Evolutionary conservation across 2,329 filamentous ascomycete genomes (phyloP).

Genomic region (Pyrenochaeta sp.): DNA sequence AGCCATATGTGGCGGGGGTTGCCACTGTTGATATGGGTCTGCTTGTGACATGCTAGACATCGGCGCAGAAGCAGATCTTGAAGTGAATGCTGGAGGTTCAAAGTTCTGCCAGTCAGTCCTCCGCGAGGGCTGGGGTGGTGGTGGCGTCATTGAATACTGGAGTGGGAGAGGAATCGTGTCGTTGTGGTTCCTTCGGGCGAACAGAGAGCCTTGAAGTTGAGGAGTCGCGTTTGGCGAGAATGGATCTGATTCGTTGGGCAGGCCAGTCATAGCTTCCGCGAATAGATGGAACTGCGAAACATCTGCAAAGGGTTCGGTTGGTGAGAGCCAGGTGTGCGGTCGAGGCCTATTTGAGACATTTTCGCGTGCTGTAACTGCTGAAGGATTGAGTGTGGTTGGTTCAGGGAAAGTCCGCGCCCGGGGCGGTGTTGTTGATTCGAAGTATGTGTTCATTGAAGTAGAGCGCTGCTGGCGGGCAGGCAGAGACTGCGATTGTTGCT

Average conservation of each 20-base stretch:
- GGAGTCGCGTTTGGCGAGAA: slow-evolving; percentile 42
- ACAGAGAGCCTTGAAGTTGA: slow-evolving; percentile 45
- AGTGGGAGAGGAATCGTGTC: slow-evolving; percentile 36
- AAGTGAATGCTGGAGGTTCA: slow-evolving; percentile 23
- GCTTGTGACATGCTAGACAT: slow-evolving; percentile 20
- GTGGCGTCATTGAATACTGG: slow-evolving; percentile 20
- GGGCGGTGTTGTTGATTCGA: slow-evolving; percentile 28
- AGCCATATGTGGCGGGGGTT: slow-evolving; percentile 29
- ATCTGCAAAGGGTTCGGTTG: slow-evolving; percentile 46
- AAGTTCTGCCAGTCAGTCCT: slow-evolving; percentile 39
- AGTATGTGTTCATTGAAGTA: slow-evolving; percentile 26
- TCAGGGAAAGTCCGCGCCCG: slow-evolving; percentile 42
- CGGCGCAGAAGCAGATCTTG: slow-evolving; percentile 16
- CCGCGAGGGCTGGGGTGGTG: slow-evolving; percentile 18
- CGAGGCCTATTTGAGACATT: slow-evolving; percentile 29
- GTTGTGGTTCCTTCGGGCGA: slow-evolving; percentile 38
- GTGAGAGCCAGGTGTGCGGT: slow-evolving; percentile 46
- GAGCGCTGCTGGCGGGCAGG: slow-evolving; percentile 18
- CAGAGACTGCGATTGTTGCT: neutral
- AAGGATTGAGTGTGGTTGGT: slow-evolving; percentile 18
- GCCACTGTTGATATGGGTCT: slow-evolving; percentile 22
- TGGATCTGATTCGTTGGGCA: slow-evolving; percentile 40
- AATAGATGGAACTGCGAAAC: slow-evolving; percentile 50
- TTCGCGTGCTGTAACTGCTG: slow-evolving; percentile 21
- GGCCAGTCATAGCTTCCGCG: slow-evolving; percentile 49